A percentile compares a stretch with the other conserved stretches of the same genome.
Conservation (phyloP, 495 filamentous ascomycete genomes). For the Daldinia bambusicola region DNA sequence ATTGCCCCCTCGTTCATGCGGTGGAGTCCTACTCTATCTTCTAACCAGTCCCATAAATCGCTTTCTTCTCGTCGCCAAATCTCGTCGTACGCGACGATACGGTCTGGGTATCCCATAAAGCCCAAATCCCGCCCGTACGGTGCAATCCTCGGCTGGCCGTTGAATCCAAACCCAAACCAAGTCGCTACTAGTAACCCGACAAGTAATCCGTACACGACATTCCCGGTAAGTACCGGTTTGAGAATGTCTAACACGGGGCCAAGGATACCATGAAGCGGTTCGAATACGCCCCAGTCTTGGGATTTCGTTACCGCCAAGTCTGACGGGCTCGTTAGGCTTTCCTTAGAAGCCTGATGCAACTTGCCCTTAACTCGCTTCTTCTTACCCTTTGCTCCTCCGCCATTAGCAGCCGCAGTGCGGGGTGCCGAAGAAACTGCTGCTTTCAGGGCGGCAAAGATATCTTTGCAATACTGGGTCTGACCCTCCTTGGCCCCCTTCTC, state of each 20-base stretch:
- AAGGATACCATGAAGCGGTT: constrained; percentile 76
- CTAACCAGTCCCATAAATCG: constrained; percentile 95
- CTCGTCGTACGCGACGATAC: constrained; percentile 88
- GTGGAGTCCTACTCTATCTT: constrained; percentile 83
- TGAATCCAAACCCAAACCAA: constrained; percentile 63
- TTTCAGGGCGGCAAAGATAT: constrained; percentile 78
- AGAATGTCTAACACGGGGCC: constrained; percentile 77
- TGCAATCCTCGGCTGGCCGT: constrained; percentile 49
- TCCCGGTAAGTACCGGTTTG: constrained; percentile 73
- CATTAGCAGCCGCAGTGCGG: constrained; percentile 57
- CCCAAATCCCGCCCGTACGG: constrained; percentile 50
- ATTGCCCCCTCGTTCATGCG: constrained; percentile 61
- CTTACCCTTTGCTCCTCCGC: constrained; percentile 58
- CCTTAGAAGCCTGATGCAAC: constrained; percentile 52
- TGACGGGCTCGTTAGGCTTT: constrained; percentile 57
- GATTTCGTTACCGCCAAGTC: constrained; percentile 57
- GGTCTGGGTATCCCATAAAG: constrained; percentile 66
- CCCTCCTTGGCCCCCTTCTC: constrained; percentile 96
- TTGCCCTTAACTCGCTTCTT: constrained; percentile 70
- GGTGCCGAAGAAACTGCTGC: constrained; percentile 73
- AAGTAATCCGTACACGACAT: constrained; percentile 70
- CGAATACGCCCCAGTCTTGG: constrained; percentile 80
- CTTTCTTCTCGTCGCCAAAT: constrained; percentile 92
- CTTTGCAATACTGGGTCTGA: constrained; percentile 80
- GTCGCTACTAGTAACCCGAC: constrained; percentile 67